phyloP scores from a whole-genome alignment of 495 filamentous ascomycete genomes.

The Podospora sp. region DNA sequence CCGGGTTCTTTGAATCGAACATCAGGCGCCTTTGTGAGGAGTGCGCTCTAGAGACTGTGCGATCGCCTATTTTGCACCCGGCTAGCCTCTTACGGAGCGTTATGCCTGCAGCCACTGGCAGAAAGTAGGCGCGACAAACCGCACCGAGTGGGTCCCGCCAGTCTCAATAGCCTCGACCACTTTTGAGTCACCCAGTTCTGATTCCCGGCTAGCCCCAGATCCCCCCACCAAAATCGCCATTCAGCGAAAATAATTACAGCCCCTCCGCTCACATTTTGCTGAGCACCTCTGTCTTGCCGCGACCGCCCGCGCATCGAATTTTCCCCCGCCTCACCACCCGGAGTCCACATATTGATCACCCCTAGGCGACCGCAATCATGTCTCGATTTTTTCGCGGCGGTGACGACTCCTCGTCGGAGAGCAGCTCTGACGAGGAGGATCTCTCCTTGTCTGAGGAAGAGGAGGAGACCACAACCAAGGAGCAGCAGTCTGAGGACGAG shows the following conservation, averaged over 20 bases:
- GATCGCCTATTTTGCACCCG: neutral
- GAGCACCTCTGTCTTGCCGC: slow-evolving; percentile 23
- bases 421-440: slow-evolving; percentile 88
- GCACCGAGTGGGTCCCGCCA: neutral
- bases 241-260: slow-evolving; percentile 40
- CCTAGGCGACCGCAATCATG: slow-evolving; percentile 54
- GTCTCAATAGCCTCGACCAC: neutral
- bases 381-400: slow-evolving; percentile 97
- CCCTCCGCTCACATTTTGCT: slow-evolving; percentile 36
- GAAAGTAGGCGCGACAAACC: neutral
- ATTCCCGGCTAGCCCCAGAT: slow-evolving; percentile 37
- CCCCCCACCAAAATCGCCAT: slow-evolving; percentile 42
- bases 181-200: slow-evolving; percentile 21
- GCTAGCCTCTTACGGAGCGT: neutral
- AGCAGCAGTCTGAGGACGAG: slow-evolving; percentile 48
- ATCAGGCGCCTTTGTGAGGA: neutral
- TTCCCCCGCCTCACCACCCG: slow-evolving; percentile 11
- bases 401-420: slow-evolving; percentile 82
- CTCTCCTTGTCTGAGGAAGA: slow-evolving; percentile 74
- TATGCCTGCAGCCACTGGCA: neutral
- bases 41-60: neutral
- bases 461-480: slow-evolving; percentile 54
- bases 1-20: neutral
- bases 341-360: slow-evolving; percentile 14
- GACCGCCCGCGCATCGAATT: slow-evolving; percentile 24